Evolutionary conservation across 257 asterid genomes (phyloP).

Genomic region (Asclepias syriaca): DNA sequence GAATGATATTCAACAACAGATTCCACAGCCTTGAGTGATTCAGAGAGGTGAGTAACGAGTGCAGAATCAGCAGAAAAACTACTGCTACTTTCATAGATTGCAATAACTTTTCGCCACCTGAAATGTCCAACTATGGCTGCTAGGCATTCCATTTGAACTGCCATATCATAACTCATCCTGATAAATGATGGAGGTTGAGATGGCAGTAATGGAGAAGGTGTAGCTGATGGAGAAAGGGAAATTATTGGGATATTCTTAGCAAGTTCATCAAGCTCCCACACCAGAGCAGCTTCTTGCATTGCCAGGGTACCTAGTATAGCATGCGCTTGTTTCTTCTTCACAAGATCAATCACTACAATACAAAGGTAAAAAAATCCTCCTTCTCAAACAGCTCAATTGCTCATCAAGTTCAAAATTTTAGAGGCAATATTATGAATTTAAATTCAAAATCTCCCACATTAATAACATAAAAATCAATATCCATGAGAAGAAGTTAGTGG

Average conservation of each 20-base stretch:
- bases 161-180: constrained; percentile 24
- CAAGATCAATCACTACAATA: constrained; percentile 36
- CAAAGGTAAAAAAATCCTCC: too few relatives aligned
- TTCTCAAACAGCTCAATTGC: not conserved
- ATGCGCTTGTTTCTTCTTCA: constrained; percentile 26
- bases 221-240: constrained; percentile 22
- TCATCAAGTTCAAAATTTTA: too few relatives aligned
- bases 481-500: too few relatives aligned
- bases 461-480: too few relatives aligned
- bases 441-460: too few relatives aligned
- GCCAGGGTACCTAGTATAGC: constrained; percentile 44
- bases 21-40: constrained; percentile 30
- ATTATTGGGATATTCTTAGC: constrained; percentile 29
- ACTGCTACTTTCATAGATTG: constrained; percentile 32
- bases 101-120: constrained; percentile 45
- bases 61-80: constrained; percentile 24
- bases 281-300: constrained; percentile 39
- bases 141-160: constrained; percentile 34
- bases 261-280: constrained; percentile 25
- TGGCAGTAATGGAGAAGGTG: constrained; percentile 21
- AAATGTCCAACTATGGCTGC: constrained; percentile 46
- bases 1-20: constrained; percentile 28
- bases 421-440: too few relatives aligned
- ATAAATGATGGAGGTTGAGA: constrained; percentile 15
- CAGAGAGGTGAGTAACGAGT: constrained; percentile 35